phyloP scores from a whole-genome alignment of 2,329 filamentous ascomycete genomes.

The Aspergillus sp. region DNA sequence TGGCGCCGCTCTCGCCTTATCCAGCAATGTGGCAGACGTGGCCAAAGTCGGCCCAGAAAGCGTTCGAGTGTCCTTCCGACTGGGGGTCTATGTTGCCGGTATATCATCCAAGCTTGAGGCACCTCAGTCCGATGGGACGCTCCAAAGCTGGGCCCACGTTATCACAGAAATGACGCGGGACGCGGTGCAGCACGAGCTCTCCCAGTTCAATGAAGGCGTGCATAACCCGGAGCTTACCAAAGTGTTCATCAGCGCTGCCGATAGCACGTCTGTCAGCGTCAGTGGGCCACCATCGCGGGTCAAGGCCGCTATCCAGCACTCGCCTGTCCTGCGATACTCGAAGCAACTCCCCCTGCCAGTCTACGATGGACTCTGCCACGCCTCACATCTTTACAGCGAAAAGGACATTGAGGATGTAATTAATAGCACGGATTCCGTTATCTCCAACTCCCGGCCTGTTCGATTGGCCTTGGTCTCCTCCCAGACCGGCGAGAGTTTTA shows the following conservation, averaged over 20 bases:
- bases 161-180: conserved; percentile 4
- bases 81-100: conserved; percentile 32
- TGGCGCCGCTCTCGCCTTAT: conserved; percentile 44
- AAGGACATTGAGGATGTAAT: conserved; percentile 2
- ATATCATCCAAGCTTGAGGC: conserved; percentile 36
- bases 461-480: conserved; percentile 8
- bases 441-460: background rate
- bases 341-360: conserved; percentile 22
- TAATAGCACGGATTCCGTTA: conserved; percentile 1
- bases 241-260: conserved; percentile 21
- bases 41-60: conserved; percentile 43
- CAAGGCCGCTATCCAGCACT: conserved; percentile 15
- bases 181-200: conserved; percentile 8
- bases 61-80: conserved; percentile 47
- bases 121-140: conserved; percentile 24
- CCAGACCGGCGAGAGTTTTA: conserved; percentile 7
- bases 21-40: conserved; percentile 42
- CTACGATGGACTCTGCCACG: conserved; percentile 28
- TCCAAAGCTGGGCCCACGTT: conserved; percentile 15
- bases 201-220: conserved; percentile 2
- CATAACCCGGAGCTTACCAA: conserved; percentile 17
- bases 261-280: conserved; percentile 21
- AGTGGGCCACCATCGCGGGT: conserved; percentile 25
- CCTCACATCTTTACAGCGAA: conserved; percentile 47
- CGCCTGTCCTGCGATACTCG: conserved; percentile 16